A percentile compares a stretch with the other conserved stretches of the same genome.
These are phyloP conservation scores for Aspergillus sp. DNA, from an alignment of 2,329 filamentous ascomycete species.

Conservation along the genomic window DNA sequence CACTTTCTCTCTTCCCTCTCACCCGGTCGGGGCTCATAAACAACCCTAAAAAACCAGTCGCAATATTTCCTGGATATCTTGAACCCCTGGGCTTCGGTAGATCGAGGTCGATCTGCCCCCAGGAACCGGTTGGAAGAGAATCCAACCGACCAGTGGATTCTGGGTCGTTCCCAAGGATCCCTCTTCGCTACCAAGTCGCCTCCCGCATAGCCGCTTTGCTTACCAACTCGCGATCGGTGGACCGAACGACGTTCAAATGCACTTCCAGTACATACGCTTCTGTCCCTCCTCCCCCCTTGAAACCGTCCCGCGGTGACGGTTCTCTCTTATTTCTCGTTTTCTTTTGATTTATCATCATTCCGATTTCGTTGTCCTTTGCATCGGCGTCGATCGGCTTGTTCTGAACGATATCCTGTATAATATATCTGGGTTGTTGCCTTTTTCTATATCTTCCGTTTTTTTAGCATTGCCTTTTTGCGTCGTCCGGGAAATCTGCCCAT, in stretches of 20 bases:
- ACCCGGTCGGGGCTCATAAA: background rate
- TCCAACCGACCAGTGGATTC: conserved; percentile 6
- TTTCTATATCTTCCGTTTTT: conserved; percentile 20
- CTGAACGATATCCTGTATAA: conserved; percentile 47
- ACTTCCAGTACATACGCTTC: conserved; percentile 38
- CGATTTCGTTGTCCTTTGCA: conserved; percentile 24
- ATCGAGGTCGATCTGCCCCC: conserved; percentile 4
- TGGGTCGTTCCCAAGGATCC: background rate
- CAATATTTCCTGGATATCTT: background rate
- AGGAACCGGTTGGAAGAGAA: conserved; percentile 6
- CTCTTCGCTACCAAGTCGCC: conserved; percentile 7
- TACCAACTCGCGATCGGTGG: conserved; percentile 20
- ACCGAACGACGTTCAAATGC: conserved; percentile 45
- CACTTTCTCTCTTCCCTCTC: background rate
- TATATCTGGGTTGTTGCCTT: conserved; percentile 36
- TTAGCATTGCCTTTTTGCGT: conserved; percentile 15
- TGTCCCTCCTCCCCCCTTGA: conserved; percentile 42
- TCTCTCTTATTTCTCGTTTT: conserved; percentile 10
- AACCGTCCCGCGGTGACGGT: conserved; percentile 46
- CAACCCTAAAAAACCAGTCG: conserved; percentile 1
- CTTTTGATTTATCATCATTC: conserved; percentile 13
- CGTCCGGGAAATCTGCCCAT: conserved; percentile 11
- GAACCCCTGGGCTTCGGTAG: background rate
- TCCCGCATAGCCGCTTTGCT: conserved; percentile 8
- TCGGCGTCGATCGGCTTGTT: conserved; percentile 37